Base-by-base conservation (phyloP, 192 early-diverging fungal species). In the Coemansia nantahalensis region DNA sequence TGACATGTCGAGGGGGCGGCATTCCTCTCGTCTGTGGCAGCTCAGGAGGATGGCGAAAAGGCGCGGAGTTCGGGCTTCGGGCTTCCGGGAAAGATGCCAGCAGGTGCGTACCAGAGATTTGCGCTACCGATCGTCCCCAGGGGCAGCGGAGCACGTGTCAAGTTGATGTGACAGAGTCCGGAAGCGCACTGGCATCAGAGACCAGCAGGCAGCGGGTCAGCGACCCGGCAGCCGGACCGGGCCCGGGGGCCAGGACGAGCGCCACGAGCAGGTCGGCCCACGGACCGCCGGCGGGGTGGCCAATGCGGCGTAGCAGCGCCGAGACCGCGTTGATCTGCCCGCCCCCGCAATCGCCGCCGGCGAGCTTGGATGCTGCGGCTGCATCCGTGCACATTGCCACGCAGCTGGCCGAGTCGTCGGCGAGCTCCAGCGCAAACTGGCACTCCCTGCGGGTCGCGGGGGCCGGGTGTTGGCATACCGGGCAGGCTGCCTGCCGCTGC, bases 351-450 rank as follows among this genome's bases (percentile, higher is more conserved):
- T n/a, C n/a, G n/a, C n/a, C n/a, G n/a, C n/a, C 56, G 3, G 45
- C 41, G 18, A 49, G 36, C 18, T 51, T 35, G 24, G 39, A 3
- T 6, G 24, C 42, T 14, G 34, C 43, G 6, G 35, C 31, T 14
- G 35, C 14, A 19, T 52, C 31, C 6, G 44, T 40, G 31, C 56
- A 51, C 48, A 59, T 45, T 13, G 42, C 48, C 28, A 59, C 33
- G 15, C 56, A 59, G 7, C 30, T 51, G n/a, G 48, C 41, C 13
- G 56, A 59, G 33, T 32, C 24, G 41, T 59, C 56, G 12, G 48
- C 42, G 0, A 59, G 48, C 17, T 59, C 56, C 3, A 50, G 24
- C 11, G 39, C 33, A 16, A 59, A 28, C 19, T 53, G 39, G 39
- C 51, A 53, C 16, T 53, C 51, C 14, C 31, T 24, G 19, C 26